Percentiles rank a stretch among this genome's conserved stretches.
Conservation (phyloP, 1,284 basidiomycete genomes). For the Hemileia vastatrix region DNA sequence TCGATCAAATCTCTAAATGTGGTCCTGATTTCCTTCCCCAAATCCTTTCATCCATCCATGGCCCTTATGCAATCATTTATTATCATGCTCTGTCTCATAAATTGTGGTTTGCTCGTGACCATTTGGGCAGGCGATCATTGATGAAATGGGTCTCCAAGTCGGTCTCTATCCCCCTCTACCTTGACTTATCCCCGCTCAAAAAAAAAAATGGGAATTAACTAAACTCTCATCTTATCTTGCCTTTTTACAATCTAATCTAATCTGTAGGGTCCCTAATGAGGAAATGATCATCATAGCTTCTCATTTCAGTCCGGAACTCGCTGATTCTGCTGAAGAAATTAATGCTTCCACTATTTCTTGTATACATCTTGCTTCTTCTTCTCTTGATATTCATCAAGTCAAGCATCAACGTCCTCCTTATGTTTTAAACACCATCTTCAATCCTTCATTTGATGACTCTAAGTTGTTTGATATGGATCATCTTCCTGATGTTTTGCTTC, state of each 20-base stretch:
- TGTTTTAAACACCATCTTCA: neutral
- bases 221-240: neutral
- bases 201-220: neutral
- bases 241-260: neutral
- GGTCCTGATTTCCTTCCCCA: slow-evolving; percentile 48
- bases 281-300: neutral
- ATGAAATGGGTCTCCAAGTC: slow-evolving; percentile 61
- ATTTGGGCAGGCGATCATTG: slow-evolving; percentile 80
- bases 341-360: slow-evolving; percentile 2
- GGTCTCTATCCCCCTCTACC: slow-evolving; percentile 53
- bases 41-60: slow-evolving; percentile 61
- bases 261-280: neutral
- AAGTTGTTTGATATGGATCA: neutral
- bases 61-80: slow-evolving; percentile 58
- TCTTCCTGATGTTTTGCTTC: neutral
- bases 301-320: slow-evolving; percentile 17
- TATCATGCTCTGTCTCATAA: slow-evolving; percentile 47
- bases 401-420: neutral
- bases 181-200: slow-evolving; percentile 34
- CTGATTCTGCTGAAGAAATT: neutral
- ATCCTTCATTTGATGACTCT: slow-evolving; percentile 1
- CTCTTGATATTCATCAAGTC: neutral
- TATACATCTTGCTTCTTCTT: neutral
- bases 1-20: slow-evolving; percentile 50
- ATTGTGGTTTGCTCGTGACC: slow-evolving; percentile 74